Percentiles rank a stretch among this genome's conserved stretches.
Evolutionary conservation across 345 rosid species (phyloP).

Genomic region (Eucalyptus globulus): DNA sequence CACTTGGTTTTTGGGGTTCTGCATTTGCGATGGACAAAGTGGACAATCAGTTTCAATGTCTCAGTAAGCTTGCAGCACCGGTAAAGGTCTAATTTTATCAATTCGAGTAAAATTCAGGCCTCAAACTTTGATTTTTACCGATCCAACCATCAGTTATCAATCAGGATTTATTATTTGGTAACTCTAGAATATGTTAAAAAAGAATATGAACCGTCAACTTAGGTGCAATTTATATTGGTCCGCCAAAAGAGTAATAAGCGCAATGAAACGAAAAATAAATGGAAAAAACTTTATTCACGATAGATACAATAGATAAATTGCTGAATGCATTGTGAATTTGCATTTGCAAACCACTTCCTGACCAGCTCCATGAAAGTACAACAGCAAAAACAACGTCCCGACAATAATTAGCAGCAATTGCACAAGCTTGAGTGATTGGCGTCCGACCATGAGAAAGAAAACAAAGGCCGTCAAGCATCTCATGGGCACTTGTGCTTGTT

Average conservation of each 20-base stretch:
- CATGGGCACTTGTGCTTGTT: conserved; percentile 70
- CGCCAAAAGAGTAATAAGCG: background rate
- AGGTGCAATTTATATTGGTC: background rate
- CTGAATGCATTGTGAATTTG: background rate
- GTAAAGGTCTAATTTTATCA: background rate
- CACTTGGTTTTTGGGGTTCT: background rate
- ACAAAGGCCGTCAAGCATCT: background rate
- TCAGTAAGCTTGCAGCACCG: background rate
- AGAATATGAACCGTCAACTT: background rate
- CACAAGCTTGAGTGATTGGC: background rate
- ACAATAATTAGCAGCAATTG: background rate
- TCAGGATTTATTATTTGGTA: background rate
- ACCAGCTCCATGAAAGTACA: background rate
- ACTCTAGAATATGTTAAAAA: background rate
- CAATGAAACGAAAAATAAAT: background rate
- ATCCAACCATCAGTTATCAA: background rate
- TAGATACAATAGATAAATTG: background rate
- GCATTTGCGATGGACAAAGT: background rate
- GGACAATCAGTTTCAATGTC: background rate
- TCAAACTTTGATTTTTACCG: background rate
- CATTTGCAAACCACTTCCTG: background rate
- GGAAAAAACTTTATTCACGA: background rate
- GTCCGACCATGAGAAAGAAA: background rate
- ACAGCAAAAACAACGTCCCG: background rate
- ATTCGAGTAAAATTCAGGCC: background rate